Evolutionary conservation across 495 filamentous ascomycete genomes (phyloP), one percentile per base, ranked within the genome.

Genomic region (Lentithecium fluviatile): DNA sequence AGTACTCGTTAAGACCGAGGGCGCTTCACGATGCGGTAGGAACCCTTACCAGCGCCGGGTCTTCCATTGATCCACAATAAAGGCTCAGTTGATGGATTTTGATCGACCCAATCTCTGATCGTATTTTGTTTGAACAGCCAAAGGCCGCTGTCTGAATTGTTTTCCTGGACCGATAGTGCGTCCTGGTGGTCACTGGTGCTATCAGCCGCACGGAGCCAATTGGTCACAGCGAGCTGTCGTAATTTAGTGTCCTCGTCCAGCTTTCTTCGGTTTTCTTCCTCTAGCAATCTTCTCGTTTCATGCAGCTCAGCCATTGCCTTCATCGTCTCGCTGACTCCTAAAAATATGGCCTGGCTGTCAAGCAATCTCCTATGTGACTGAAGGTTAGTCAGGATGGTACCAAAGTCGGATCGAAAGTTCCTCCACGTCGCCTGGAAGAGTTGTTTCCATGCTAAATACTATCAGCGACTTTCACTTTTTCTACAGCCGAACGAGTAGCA

Each of bases 11-110:
- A 38, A 34, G 1, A 26, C 0, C 46, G 43, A 23, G 36, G 15
- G 17, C 15, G 26, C 36, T 38, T 8, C 40, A 4, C 2, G 25
- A 12, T 0, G 2, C 17, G 2, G n/a, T 2, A 6, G 0, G 7
- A 29, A 17, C 29, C 13, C 26, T 45, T 60, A 64, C 66, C 66
- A 2, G 64, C 55, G 21, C 59, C 60, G 45, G 64, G 64, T 20
- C 46, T 61, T 1, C 52, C 60, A 45, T 53, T 49, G 11, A 60
- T 23, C 56, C 58, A 53, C 17, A 56, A 49, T 17, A 60, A 34
- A 19, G 52, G 54, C 19, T 23, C 20, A 17, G 25, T 7, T 8
- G 40, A 19, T 0, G 19, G 25, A 5, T 26, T 1, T 20, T 23
- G 26, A 38, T 66, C 17, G 25, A 37, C 26, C 63, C 63, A 66